A percentile compares a stretch with the other conserved stretches of the same genome.
These are phyloP conservation scores for Letharia columbiana DNA, from an alignment of 495 filamentous ascomycete genomes.

Conservation along the genomic window DNA sequence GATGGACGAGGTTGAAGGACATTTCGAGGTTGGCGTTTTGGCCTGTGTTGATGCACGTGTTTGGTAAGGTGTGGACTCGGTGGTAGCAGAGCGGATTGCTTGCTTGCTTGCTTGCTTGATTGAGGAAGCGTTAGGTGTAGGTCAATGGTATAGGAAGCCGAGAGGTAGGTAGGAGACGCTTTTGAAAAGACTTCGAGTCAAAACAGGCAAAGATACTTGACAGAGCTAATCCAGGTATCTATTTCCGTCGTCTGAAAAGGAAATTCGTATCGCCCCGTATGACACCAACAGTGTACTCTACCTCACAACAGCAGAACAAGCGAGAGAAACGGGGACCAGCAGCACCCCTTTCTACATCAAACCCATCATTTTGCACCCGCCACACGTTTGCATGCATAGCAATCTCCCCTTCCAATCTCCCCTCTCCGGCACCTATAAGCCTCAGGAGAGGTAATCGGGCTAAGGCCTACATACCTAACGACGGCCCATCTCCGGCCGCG, in stretches of 20 bases:
- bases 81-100: neutral
- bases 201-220: neutral
- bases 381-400: neutral
- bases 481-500: neutral
- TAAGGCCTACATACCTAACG: slow-evolving; percentile 6
- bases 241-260: neutral
- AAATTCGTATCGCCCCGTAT: too few species aligned
- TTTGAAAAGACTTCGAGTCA: neutral
- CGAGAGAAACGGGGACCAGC: neutral
- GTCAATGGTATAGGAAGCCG: neutral
- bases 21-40: slow-evolving; percentile 24
- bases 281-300: too few species aligned
- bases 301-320: neutral
- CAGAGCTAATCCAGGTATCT: neutral
- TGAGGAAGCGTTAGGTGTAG: neutral
- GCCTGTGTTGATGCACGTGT: slow-evolving; percentile 9
- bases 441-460: neutral
- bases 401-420: neutral
- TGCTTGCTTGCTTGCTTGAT: neutral
- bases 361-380: neutral
- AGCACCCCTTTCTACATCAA: too few species aligned
- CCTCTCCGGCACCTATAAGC: neutral
- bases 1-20: slow-evolving; percentile 21
- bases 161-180: neutral
- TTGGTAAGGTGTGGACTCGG: neutral